Evolutionary conservation across 2,329 filamentous ascomycete species (phyloP), one percentile per base, ranked within the genome.

Genomic region (Fusarium pseudocircinatum): DNA sequence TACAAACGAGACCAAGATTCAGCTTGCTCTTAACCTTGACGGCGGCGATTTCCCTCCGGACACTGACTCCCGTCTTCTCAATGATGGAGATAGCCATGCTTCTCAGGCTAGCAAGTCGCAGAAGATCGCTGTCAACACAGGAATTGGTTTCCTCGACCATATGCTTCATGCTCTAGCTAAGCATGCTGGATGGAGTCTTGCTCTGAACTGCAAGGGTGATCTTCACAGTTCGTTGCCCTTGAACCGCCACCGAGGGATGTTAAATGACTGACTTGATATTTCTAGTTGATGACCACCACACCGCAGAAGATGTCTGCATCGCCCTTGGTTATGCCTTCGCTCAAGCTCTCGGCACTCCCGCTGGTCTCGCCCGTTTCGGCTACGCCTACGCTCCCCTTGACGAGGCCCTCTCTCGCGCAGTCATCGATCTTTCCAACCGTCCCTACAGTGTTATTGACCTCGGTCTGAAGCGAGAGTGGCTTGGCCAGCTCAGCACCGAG

Each of bases 1-100:
- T 84, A 99, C 96, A 79, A 98, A 98, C 86, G 96, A 99, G 87
- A 99, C 96, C 81, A 97, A 97, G 82, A 97, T 99, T 83, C 92
- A 96, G 81, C 88, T 98, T 73, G 94, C 94, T 43, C 88, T 99
- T 77, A 97, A 96, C 84, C 89, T 99, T 70, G 96, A 99, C 84
- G 96, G 96, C 81, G 96, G 96, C 79, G 87, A 87, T 46, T 93
- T 94, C 81, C 90, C 92, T 32, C 86, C 89, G 20, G 87, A 92
- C 43, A 89, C 89, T 62, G 88, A 93, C 79, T 79, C 86, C 60
- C 86, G 84, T 71, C 85, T 90, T 68, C 83, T 86, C 72, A 83
- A 87, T 22, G 78, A 75, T 26, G 84, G 83, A 40, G 89, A 89
- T 67, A 87, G 87, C 63, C 96, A 99, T 82, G 96, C 96, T 36